These are phyloP conservation scores for Zygnema circumcarinatum DNA, from an alignment of 139 green algal species.

Conservation along the genomic window DNA sequence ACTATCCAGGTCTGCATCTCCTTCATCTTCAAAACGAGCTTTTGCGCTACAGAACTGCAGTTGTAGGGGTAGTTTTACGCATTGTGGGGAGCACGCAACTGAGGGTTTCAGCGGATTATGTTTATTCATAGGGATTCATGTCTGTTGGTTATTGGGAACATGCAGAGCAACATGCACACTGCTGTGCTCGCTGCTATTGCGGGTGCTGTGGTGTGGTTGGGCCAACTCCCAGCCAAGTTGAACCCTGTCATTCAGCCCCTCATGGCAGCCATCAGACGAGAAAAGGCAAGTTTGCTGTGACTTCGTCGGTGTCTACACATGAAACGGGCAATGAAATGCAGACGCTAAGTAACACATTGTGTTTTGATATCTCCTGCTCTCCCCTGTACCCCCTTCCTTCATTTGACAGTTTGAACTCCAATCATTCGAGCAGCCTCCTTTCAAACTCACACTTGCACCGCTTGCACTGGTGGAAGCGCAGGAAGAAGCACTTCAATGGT, in stretches of 20 bases:
- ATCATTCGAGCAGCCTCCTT: no score
- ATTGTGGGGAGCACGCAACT: no score
- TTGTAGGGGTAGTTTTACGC: no score
- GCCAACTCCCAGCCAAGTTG: conserved; percentile 80
- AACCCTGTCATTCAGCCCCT: conserved; percentile 93
- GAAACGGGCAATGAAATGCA: no score
- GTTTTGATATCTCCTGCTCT: no score
- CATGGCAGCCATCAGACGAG: conserved; percentile 80
- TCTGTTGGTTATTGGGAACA: no score
- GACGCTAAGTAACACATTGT: no score
- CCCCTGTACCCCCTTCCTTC: background rate
- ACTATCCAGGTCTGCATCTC: conserved; percentile 15
- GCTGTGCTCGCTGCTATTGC: conserved; percentile 69
- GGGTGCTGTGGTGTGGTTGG: conserved; percentile 67
- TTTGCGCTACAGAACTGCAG: background rate
- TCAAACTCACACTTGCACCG: no score
- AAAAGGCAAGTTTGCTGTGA: conserved; percentile 68
- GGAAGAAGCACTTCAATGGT: conserved; percentile 70
- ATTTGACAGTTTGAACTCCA: background rate
- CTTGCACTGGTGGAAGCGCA: no score
- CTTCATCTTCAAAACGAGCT: background rate
- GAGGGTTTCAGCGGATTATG: no score
- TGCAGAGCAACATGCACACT: conserved; percentile 58
- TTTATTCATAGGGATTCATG: no score
- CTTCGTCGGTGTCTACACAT: no score